Evolutionary conservation across 768 basidiomycete genomes (phyloP), one percentile per base, ranked within the genome.

Genomic region (Harrya chromipes): DNA sequence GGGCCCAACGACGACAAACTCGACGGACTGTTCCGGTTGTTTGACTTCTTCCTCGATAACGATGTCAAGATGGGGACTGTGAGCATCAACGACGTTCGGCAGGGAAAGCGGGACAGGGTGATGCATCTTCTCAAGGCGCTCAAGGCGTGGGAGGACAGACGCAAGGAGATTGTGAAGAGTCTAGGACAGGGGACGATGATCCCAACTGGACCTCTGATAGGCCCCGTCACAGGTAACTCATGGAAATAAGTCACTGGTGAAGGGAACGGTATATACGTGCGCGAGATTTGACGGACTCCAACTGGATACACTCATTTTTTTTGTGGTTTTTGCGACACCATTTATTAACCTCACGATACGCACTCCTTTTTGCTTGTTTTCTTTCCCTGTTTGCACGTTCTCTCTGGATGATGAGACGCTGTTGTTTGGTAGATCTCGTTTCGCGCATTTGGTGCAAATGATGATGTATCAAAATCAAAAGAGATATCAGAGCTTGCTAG

Each of bases 21-120:
- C 13, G 90, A 92, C 23, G 91, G 93, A 14, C 73, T 95, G 24
- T 94, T 95, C 73, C 77, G 81, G 49, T 72, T 95, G 47, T 95
- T 97, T 70, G 94, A 97, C 69, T 94, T 91, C 69, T 70, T 97
- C 47, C 78, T 97, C 40, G 92, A 94, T 59, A 90, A 92, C 52
- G 93, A 93, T 42, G 84, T 94, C 49, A 87, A 87, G 70, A 90
- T 95, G 75, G 94, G 89, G 9, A 82, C 84, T 53, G 86, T 97
- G 27, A 93, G 89, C 59, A 94, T 97, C 70, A 95, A 95, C 63
- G 95, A 98, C 68, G 77, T 98, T 29, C 77, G 90, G 43, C 80
- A 82, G 53, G 90, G 89, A 26, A 90, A 87, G 64, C 74, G 82
- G 41, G 85, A 87, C 40, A 94, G 90, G 73, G 81, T 95, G 52